Conservation (phyloP, 345 rosid genomes). For the Boechera stricta region DNA sequence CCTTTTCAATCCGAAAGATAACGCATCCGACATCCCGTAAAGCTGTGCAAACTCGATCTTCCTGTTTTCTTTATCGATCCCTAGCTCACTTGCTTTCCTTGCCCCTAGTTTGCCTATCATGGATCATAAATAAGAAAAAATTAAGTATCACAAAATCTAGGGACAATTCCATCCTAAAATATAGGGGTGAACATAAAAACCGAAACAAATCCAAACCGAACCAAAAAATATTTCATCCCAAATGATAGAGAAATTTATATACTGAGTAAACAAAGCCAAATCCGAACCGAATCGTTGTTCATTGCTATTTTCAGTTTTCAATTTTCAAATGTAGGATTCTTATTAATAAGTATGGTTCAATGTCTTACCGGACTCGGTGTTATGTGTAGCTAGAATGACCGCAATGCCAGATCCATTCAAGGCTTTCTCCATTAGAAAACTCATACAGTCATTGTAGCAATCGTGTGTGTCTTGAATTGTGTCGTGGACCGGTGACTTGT, state of each 20-base stretch:
- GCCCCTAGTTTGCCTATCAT: slow-evolving; percentile 67
- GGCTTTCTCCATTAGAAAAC: slow-evolving; percentile 67
- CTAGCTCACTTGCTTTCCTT: slow-evolving; percentile 63
- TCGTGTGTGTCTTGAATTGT: slow-evolving; percentile 70
- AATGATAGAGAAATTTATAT: neutral
- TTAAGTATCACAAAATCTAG: neutral
- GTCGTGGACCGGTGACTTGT: slow-evolving; percentile 75
- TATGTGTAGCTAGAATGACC: slow-evolving; percentile 81
- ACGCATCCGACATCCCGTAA: slow-evolving; percentile 86
- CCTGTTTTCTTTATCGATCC: slow-evolving; percentile 53
- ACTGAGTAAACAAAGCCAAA: neutral
- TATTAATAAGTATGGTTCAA: neutral
- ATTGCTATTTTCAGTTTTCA: too few species aligned
- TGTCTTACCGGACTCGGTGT: slow-evolving; percentile 69
- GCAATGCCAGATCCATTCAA: slow-evolving; percentile 54
- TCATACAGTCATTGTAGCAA: slow-evolving; percentile 76
- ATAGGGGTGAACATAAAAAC: neutral
- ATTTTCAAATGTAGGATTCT: neutral
- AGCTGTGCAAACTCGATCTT: slow-evolving; percentile 86
- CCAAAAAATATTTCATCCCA: neutral
- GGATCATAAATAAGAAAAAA: neutral
- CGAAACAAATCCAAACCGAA: neutral
- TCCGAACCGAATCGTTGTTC: too few species aligned
- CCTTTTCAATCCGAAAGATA: slow-evolving; percentile 68
- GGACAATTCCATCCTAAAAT: neutral